Conservation (phyloP, 1,284 basidiomycete genomes). For the Microbotryomycetes sp. region DNA sequence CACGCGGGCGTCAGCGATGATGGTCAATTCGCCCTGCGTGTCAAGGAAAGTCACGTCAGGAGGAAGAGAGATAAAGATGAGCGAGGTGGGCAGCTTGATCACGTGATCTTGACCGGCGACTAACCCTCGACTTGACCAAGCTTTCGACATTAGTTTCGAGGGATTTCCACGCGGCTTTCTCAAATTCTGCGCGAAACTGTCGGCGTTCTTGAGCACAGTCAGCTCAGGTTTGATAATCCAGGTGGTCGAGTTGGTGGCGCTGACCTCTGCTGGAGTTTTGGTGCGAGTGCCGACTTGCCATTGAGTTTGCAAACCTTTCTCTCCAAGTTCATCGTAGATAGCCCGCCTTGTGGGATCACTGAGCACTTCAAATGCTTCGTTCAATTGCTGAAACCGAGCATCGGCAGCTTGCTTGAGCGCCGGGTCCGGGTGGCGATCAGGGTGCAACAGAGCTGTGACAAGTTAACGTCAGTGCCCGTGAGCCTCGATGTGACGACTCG, state of each 20-base stretch:
- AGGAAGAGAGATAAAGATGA: neutral
- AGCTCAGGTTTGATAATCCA: neutral
- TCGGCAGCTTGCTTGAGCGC: constrained; percentile 56
- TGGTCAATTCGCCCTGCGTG: constrained; percentile 25
- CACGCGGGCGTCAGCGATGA: constrained; percentile 25
- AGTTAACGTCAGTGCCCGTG: neutral
- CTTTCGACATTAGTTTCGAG: constrained; percentile 49
- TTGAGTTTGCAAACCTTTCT: constrained; percentile 50
- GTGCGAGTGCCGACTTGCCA: constrained; percentile 48
- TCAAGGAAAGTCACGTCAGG: neutral
- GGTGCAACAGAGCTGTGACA: constrained; percentile 60
- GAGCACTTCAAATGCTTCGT: constrained; percentile 56
- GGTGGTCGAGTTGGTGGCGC: constrained; percentile 15
- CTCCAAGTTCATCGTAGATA: constrained; percentile 70
- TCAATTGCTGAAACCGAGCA: constrained; percentile 62
- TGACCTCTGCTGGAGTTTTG: constrained; percentile 54
- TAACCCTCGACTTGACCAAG: constrained; percentile 51
- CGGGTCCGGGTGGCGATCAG: constrained; percentile 69
- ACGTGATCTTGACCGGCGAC: constrained; percentile 14
- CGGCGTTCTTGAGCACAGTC: constrained; percentile 16
- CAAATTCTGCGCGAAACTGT: constrained; percentile 50
- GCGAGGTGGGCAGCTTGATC: no score
- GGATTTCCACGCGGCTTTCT: constrained; percentile 46
- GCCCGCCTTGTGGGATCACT: constrained; percentile 67
- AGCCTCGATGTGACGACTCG: neutral